Evolutionary conservation across 441 rosid genomes (phyloP).

Genomic region (Macaranga tanarius): DNA sequence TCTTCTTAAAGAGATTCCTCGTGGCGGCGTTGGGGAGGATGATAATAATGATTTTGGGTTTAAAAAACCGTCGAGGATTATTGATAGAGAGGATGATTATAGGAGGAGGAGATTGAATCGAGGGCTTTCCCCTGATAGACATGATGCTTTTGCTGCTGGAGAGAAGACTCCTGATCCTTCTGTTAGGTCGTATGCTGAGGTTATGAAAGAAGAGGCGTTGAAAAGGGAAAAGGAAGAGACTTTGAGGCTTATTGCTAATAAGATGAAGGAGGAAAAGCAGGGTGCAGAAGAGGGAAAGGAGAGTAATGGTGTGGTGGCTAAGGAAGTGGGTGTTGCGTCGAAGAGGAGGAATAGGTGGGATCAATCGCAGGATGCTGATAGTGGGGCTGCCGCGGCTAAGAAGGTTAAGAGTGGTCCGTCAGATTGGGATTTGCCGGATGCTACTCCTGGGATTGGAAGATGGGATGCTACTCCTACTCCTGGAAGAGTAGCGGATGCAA

Average conservation of each 20-base stretch:
- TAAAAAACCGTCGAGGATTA: slow-evolving; percentile 61
- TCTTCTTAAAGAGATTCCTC: slow-evolving; percentile 72
- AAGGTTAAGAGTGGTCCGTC: slow-evolving; percentile 66
- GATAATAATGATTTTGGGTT: slow-evolving; percentile 53
- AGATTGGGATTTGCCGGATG: slow-evolving; percentile 95
- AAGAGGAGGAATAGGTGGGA: slow-evolving; percentile 99
- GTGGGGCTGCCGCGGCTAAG: slow-evolving; percentile 46
- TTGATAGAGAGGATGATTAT: slow-evolving; percentile 87
- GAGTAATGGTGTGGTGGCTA: slow-evolving; percentile 34
- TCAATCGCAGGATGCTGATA: slow-evolving; percentile 61
- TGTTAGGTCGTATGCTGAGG: slow-evolving; percentile 73
- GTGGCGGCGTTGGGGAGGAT: slow-evolving; percentile 54
- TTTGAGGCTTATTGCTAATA: slow-evolving; percentile 65
- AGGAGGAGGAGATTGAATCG: slow-evolving; percentile 74
- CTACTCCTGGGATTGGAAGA: slow-evolving; percentile 82
- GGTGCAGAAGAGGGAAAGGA: slow-evolving; percentile 41
- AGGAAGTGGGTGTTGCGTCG: slow-evolving; percentile 26
- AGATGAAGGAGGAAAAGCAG: slow-evolving; percentile 75
- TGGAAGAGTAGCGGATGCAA: slow-evolving; percentile 79
- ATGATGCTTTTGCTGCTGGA: slow-evolving; percentile 83
- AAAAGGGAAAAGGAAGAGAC: slow-evolving; percentile 72
- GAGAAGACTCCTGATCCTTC: slow-evolving; percentile 91
- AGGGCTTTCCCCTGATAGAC: slow-evolving; percentile 82
- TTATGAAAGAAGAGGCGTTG: slow-evolving; percentile 82
- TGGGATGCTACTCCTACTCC: slow-evolving; percentile 98